Conservation (phyloP, 225 moss, liverwort and hornwort species). For the Asterella californica region DNA sequence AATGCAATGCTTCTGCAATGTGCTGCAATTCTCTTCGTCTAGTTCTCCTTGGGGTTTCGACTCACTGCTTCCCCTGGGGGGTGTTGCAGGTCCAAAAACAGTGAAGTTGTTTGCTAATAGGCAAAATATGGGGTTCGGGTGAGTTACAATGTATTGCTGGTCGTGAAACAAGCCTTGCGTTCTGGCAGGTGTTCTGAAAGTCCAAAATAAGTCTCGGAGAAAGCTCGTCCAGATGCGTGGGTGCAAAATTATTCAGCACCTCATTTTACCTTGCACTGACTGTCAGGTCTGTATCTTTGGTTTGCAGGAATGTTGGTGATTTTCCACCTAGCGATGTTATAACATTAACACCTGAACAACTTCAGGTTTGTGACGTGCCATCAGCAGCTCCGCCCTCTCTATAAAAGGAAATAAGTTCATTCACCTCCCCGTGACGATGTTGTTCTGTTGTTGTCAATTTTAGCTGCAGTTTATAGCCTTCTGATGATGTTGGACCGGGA, state of each 20-base stretch:
- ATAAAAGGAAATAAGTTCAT: not conserved
- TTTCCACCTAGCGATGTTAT: slow-evolving; percentile 82
- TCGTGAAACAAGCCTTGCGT: not conserved
- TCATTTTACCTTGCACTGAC: not conserved
- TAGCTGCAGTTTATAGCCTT: not conserved
- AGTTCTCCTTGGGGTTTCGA: not conserved
- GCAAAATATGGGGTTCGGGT: slow-evolving; percentile 98
- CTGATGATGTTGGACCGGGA: not conserved
- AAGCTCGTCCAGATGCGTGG: not conserved
- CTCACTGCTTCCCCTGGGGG: not conserved
- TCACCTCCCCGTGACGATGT: not conserved
- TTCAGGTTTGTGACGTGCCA: slow-evolving; percentile 53
- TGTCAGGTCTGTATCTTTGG: not conserved
- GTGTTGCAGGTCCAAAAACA: slow-evolving; percentile 81
- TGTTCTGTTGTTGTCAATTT: not conserved
- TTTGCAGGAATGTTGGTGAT: slow-evolving; percentile 78
- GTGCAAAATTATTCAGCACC: not conserved
- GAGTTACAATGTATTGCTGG: slow-evolving; percentile 10
- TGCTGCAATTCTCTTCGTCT: not conserved
- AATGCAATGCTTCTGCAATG: not conserved
- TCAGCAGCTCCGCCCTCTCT: not conserved
- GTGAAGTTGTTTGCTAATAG: slow-evolving; percentile 88
- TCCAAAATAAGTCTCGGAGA: not conserved
- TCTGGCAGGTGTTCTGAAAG: not conserved
- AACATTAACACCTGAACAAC: slow-evolving; percentile 71